phyloP scores from a whole-genome alignment of 1,139 yeast species.

The Hyphopichia wangnamkhiaoensis region DNA sequence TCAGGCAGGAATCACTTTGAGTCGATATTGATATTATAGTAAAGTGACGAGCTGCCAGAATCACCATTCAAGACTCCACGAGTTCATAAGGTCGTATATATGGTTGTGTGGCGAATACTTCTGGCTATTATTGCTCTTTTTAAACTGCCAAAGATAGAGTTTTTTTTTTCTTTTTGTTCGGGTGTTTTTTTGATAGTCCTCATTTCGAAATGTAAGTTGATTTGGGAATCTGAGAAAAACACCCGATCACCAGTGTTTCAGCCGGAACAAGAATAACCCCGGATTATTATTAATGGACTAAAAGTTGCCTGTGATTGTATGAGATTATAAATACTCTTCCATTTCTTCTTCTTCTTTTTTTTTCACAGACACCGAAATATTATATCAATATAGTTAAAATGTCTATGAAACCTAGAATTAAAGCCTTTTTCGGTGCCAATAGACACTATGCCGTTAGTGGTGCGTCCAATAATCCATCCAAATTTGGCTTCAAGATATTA shows the following conservation, averaged over 20 bases:
- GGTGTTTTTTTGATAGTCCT: too few species aligned
- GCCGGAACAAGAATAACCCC: neutral
- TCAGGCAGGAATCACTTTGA: neutral
- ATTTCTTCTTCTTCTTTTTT: neutral
- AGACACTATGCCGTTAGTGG: constrained; percentile 72
- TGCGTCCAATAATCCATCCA: constrained; percentile 63
- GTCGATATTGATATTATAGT: neutral
- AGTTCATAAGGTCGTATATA: too few species aligned
- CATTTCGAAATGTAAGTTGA: too few species aligned
- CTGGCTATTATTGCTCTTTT: too few species aligned
- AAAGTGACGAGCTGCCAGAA: too few species aligned
- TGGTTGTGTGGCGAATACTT: too few species aligned
- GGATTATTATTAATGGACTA: neutral
- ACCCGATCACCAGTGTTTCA: too few species aligned
- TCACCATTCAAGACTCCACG: too few species aligned
- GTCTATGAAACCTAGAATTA: constrained; percentile 44
- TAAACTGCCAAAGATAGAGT: too few species aligned
- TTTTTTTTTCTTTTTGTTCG: too few species aligned
- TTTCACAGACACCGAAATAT: too few species aligned
- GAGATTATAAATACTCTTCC: neutral
- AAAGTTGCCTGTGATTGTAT: neutral
- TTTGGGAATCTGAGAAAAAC: too few species aligned
- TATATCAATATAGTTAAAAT: constrained; percentile 16
- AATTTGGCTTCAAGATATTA: constrained; percentile 72
- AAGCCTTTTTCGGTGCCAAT: constrained; percentile 50